These are phyloP conservation scores for Botrytis cinerea DNA, from an alignment of 2,329 filamentous ascomycete species.

Conservation along the genomic window DNA sequence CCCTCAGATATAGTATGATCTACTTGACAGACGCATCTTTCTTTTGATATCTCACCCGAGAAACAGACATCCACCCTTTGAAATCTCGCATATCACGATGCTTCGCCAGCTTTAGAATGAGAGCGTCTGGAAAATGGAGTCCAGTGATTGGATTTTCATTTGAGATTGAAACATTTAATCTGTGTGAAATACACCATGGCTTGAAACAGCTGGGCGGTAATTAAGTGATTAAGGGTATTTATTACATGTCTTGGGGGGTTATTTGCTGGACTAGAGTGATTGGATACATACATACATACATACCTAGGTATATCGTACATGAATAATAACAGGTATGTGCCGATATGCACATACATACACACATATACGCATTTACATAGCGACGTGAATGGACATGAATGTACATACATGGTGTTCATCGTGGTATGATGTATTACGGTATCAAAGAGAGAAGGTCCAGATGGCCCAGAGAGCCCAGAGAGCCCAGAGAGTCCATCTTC, in stretches of 20 bases:
- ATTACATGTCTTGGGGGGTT: background rate
- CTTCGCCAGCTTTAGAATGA: background rate
- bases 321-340: too few relatives aligned
- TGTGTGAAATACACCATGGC: slow-evolving; percentile 1
- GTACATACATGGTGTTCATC: background rate
- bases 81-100: background rate
- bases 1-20: slow-evolving; percentile 9
- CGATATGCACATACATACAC: too few relatives aligned
- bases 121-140: background rate
- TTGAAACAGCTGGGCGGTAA: slow-evolving; percentile 12
- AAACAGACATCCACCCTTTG: background rate
- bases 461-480: background rate
- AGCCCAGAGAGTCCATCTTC: background rate
- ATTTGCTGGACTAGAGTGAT: background rate
- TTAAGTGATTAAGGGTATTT: background rate
- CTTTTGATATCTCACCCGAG: background rate
- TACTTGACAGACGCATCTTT: background rate
- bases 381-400: background rate
- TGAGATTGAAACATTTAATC: slow-evolving; percentile 20
- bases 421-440: background rate
- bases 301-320: too few relatives aligned
- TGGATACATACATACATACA: background rate
- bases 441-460: background rate
- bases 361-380: too few relatives aligned
- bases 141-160: slow-evolving; percentile 15